Base-by-base conservation (phyloP, 2,329 filamentous ascomycete genomes). In the Cordyceps sp. region DNA sequence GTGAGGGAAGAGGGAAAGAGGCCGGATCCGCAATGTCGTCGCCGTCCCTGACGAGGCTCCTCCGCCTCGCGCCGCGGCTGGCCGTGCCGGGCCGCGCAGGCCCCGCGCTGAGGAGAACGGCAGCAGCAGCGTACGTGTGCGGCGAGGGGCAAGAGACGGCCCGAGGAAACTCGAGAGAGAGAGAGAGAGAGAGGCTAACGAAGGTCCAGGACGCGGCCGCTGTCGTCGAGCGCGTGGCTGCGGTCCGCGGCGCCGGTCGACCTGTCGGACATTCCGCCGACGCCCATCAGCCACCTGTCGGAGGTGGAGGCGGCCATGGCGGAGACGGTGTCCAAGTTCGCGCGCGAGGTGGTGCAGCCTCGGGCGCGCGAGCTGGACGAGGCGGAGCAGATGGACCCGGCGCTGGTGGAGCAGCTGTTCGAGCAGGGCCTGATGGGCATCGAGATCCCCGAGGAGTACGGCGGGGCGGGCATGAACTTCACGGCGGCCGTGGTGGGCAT, bases 381-480 rank as follows among this genome's bases (percentile, higher is more conserved):
- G 66, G 78, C 78, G 20, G 90, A 98, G 65, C 58, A 69, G 36
- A 96, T 98, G 90, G 90, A 96, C 54, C 76, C 83, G 0, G 54
- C 68, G 2, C 58, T 98, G 7, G 79, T 98, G 6, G 85, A 93
- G 62, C 81, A 90, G 58, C 70, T 93, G 32, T 98, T 98, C 48
- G 90, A 98, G 63, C 86, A 96, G 53, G 90, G 90, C 1, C 64
- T 98, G 31, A 98, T 98, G 90, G 80, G 85, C 39, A 71, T 98
- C 41, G 90, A 98, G 62, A 93, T 98, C 36, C 88, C 90, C 13
- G 90, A 98, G 57, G 86, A 94, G 57, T 98, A 78, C 52, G 90
- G 90, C 37, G 90, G 90, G 38, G 83, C 88, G 0, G 90, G 86
- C 44, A 96, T 98, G 90, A 94, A 94, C 69, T 98, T 98, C 60